A percentile compares a stretch with the other conserved stretches of the same genome.
These are phyloP conservation scores for Ceratobasidium sp. DNA, from an alignment of 1,284 basidiomycete genomes.

Conservation along the genomic window DNA sequence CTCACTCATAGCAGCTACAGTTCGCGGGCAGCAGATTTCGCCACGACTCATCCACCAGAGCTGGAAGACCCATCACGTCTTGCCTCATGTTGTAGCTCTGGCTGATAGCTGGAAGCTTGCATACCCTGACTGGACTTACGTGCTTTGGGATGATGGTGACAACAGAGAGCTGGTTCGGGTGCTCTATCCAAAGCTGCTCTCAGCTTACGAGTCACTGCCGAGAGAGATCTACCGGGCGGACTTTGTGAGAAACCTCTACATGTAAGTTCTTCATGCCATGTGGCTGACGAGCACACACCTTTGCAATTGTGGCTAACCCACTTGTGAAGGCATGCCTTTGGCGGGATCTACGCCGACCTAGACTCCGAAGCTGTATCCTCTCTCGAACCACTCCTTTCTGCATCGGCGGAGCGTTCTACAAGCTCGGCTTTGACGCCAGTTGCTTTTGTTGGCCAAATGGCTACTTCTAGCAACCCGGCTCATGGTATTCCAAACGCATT, in stretches of 20 bases:
- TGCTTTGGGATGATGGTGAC: conserved; percentile 33
- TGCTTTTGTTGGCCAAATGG: conserved; percentile 31
- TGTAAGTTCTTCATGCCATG: conserved; percentile 4
- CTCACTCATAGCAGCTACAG: conserved; percentile 7
- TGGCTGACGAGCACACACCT: neutral
- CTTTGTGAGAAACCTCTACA: conserved; percentile 37
- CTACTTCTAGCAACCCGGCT: conserved; percentile 21
- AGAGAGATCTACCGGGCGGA: conserved; percentile 36
- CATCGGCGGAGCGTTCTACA: conserved; percentile 18
- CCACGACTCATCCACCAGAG: conserved; percentile 35
- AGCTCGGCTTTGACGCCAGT: conserved; percentile 3
- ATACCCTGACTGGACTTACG: conserved; percentile 29
- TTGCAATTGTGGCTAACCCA: neutral
- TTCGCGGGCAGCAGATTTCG: neutral
- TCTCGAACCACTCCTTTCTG: conserved; percentile 24
- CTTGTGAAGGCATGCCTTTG: conserved; percentile 32
- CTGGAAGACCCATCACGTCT: conserved; percentile 33
- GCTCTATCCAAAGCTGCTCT: conserved; percentile 21
- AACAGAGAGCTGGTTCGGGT: conserved; percentile 30
- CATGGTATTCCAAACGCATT: conserved; percentile 31
- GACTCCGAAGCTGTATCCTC: conserved; percentile 31
- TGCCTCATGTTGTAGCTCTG: conserved; percentile 21
- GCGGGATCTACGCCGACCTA: conserved; percentile 36
- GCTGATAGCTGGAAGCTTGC: conserved; percentile 30
- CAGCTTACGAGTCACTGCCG: conserved; percentile 23